These are phyloP conservation scores for Aspergillus biplanus DNA, from an alignment of 495 filamentous ascomycete genomes.

Conservation along the genomic window DNA sequence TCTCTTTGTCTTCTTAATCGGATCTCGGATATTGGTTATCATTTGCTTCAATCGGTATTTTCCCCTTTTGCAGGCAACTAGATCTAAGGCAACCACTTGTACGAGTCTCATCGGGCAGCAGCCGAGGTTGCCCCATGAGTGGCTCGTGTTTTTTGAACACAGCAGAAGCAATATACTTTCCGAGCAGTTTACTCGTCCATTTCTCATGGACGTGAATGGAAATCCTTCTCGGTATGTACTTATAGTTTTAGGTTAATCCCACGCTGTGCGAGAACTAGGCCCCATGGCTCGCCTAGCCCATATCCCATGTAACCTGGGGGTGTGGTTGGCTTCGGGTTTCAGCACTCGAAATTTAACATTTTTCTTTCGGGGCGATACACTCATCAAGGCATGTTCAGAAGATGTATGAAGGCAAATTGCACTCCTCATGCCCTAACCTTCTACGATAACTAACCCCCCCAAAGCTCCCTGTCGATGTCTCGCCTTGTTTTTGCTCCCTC, in stretches of 20 bases:
- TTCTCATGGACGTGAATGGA: neutral
- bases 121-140: neutral
- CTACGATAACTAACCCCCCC: neutral
- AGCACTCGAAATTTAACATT: neutral
- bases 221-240: too few species aligned
- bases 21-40: neutral
- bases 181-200: neutral
- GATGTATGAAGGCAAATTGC: neutral
- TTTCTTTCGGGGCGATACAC: neutral
- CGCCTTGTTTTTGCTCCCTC: neutral
- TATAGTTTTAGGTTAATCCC: neutral
- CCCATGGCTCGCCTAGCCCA: neutral
- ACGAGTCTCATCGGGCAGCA: neutral
- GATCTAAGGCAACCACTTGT: neutral
- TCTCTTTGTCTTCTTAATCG: neutral
- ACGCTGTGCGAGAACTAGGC: neutral
- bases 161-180: neutral
- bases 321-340: neutral
- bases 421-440: neutral
- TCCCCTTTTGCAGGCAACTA: neutral
- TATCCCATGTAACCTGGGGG: conserved; percentile 4
- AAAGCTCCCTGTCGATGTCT: conserved; percentile 2
- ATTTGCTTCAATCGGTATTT: neutral
- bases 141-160: neutral
- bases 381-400: too few species aligned